A percentile compares a stretch with the other conserved stretches of the same genome.
Conservation (phyloP, 2,329 filamentous ascomycete species). For the Penicillium psychrosexuale region DNA sequence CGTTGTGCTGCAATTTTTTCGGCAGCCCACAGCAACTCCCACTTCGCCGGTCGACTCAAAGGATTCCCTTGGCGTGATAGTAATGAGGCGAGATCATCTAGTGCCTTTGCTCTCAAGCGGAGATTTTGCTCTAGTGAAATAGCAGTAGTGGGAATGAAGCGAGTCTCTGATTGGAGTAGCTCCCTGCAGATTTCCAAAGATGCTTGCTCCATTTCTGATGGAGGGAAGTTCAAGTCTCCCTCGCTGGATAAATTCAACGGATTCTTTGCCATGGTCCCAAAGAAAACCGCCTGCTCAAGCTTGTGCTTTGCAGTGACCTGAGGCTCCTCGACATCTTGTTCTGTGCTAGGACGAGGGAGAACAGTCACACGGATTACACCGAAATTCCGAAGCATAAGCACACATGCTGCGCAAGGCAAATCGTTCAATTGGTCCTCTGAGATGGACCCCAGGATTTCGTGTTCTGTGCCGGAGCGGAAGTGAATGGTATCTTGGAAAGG, state of each 20-base stretch:
- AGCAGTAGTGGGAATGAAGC: conserved; percentile 68
- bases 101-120: conserved; percentile 65
- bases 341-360: conserved; percentile 30
- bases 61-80: conserved; percentile 61
- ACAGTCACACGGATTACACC: conserved; percentile 56
- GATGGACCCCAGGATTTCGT: conserved; percentile 50
- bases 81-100: conserved; percentile 71
- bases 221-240: conserved; percentile 63
- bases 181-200: conserved; percentile 76
- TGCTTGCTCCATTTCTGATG: conserved; percentile 70
- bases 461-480: conserved; percentile 57
- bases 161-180: conserved; percentile 73
- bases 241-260: conserved; percentile 79
- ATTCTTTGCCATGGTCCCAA: conserved; percentile 75
- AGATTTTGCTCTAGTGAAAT: conserved; percentile 81
- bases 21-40: conserved; percentile 81
- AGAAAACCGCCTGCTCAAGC: conserved; percentile 92
- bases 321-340: conserved; percentile 48
- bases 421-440: conserved; percentile 46
- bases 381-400: conserved; percentile 57
- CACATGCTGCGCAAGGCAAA: conserved; percentile 40
- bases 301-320: conserved; percentile 79
- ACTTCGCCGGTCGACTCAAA: conserved; percentile 66
- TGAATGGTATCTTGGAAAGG: conserved; percentile 85
- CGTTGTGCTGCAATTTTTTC: conserved; percentile 83